Conservation (phyloP, 2,329 filamentous ascomycete species). For the Botrytis tulipae region DNA sequence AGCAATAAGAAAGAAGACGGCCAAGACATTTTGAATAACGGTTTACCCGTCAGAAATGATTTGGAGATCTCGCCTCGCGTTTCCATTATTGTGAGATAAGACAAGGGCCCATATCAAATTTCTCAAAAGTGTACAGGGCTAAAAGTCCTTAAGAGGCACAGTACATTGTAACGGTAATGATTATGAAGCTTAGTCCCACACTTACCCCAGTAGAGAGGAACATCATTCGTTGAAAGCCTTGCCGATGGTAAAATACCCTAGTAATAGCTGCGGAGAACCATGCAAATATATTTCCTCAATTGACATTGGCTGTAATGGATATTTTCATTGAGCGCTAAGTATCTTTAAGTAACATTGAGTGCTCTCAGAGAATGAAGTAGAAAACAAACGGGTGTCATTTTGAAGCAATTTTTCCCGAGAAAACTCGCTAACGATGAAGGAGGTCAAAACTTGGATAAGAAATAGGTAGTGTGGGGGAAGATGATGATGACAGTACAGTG, state of each 20-base stretch:
- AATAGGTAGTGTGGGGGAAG: not conserved
- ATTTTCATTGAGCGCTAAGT: not conserved
- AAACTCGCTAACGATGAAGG: constrained; percentile 4
- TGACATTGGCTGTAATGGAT: not conserved
- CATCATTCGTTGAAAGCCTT: not conserved
- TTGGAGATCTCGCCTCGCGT: not conserved
- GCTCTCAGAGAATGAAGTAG: not conserved
- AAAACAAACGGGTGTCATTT: not conserved
- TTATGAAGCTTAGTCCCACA: not conserved
- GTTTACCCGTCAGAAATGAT: constrained; percentile 3
- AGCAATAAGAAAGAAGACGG: not conserved
- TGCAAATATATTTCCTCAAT: not conserved
- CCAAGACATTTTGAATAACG: constrained; percentile 11
- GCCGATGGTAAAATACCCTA: not conserved
- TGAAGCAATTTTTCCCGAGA: not conserved
- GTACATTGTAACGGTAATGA: not conserved
- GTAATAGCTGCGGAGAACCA: constrained; percentile 11
- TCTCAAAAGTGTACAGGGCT: not conserved
- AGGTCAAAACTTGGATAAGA: not conserved
- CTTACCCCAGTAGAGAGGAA: not conserved
- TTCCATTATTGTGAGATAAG: not conserved
- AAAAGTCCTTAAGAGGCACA: not conserved
- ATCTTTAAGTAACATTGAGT: not conserved
- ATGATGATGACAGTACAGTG: not conserved
- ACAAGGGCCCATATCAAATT: constrained; percentile 4